Percentiles rank a stretch among this genome's conserved stretches.
phyloP scores from a whole-genome alignment of 148 eudicot genomes.

The Bassia scoparia region DNA sequence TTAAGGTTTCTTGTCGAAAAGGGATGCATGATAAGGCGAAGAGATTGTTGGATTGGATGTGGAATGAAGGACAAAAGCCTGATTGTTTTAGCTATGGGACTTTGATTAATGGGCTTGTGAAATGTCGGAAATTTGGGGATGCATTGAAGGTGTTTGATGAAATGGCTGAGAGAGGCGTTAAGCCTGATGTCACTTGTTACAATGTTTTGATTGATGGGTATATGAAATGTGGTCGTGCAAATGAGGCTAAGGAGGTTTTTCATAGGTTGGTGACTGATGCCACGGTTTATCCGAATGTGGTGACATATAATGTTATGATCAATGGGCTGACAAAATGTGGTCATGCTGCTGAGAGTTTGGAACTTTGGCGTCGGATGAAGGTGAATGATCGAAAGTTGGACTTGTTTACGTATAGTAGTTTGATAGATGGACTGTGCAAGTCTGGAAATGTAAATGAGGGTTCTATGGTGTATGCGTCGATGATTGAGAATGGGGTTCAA shows the following conservation, averaged over 20 bases:
- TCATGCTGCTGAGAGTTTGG: constrained; percentile 43
- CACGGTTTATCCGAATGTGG: constrained; percentile 55
- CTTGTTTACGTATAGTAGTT: constrained; percentile 61
- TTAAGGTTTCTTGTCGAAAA: constrained; percentile 62
- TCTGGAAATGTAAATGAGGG: constrained; percentile 61
- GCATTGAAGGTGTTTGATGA: constrained; percentile 69
- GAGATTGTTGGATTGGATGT: constrained; percentile 52
- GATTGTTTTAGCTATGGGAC: constrained; percentile 68
- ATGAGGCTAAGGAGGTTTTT: constrained; percentile 51
- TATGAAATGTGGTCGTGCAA: constrained; percentile 43
- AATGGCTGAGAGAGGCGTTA: constrained; percentile 61
- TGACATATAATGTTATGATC: constrained; percentile 68
- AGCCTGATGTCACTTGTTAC: constrained; percentile 65
- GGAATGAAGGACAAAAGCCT: constrained; percentile 43
- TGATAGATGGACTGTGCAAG: constrained; percentile 66
- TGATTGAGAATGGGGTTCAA: constrained; percentile 47
- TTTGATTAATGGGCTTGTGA: constrained; percentile 55
- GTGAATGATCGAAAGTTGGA: constrained; percentile 56
- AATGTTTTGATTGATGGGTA: constrained; percentile 77
- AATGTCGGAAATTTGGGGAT: constrained; percentile 38
- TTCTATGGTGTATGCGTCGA: constrained; percentile 45
- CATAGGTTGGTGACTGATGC: constrained; percentile 47
- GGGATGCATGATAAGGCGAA: constrained; percentile 42
- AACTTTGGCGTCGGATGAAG: constrained; percentile 61
- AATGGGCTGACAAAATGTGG: constrained; percentile 72